These are phyloP conservation scores for Pythium phragmitis DNA, from an alignment of 352 stramenopile genomes.

Conservation along the genomic window DNA sequence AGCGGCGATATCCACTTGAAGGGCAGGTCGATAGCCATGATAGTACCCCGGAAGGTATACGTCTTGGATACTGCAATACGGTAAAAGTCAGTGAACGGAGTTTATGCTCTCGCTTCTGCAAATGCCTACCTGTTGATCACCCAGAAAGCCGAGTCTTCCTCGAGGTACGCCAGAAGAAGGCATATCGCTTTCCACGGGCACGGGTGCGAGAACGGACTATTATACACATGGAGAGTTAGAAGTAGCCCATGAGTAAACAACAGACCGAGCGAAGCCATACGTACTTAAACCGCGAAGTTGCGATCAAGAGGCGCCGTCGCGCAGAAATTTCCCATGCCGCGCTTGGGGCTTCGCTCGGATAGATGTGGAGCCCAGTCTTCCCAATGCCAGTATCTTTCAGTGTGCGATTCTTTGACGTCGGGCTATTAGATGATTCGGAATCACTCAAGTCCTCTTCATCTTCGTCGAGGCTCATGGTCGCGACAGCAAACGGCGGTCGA, in stretches of 20 bases:
- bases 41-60: slow-evolving; percentile 74
- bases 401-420: background rate
- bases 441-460: slow-evolving; percentile 9
- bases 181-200: slow-evolving; percentile 70
- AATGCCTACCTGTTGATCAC: slow-evolving; percentile 68
- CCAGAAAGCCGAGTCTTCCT: slow-evolving; percentile 82
- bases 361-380: slow-evolving; percentile 56
- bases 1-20: slow-evolving; percentile 65
- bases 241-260: background rate
- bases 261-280: background rate
- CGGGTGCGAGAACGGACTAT: slow-evolving; percentile 67
- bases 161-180: slow-evolving; percentile 68
- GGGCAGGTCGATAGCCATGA: slow-evolving; percentile 65
- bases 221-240: slow-evolving; percentile 18
- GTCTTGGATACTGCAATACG: slow-evolving; percentile 49
- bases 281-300: slow-evolving; percentile 67
- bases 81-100: background rate
- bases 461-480: slow-evolving; percentile 1
- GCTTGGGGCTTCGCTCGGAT: slow-evolving; percentile 57
- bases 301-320: slow-evolving; percentile 62
- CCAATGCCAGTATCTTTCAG: background rate
- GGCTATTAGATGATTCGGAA: slow-evolving; percentile 7
- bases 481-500: background rate
- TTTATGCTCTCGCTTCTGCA: too few species aligned
- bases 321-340: slow-evolving; percentile 59